phyloP scores from a whole-genome alignment of 176 grass and related monocot genomes.

The Miscanthus lutarioriparius region DNA sequence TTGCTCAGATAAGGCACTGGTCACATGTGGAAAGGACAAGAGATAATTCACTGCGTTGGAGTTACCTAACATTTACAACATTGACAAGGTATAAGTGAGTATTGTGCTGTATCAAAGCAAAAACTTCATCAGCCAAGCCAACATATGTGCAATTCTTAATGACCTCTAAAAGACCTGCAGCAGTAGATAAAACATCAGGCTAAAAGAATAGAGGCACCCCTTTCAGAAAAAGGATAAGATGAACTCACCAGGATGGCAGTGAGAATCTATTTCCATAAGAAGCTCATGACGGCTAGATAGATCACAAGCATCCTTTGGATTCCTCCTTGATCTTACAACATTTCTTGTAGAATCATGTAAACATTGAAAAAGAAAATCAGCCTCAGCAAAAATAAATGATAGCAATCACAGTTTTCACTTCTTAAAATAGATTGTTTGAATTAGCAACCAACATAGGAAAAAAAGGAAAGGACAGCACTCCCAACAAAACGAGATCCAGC shows the following conservation, averaged over 20 bases:
- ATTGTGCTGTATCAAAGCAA: slow-evolving; percentile 81
- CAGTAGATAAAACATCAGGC: slow-evolving; percentile 39
- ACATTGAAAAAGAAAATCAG: slow-evolving; percentile 26
- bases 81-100: slow-evolving; percentile 86
- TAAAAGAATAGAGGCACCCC: slow-evolving; percentile 26
- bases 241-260: slow-evolving; percentile 69
- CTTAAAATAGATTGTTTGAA: slow-evolving; percentile 15
- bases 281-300: slow-evolving; percentile 80
- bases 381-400: slow-evolving; percentile 1
- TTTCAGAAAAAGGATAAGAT: slow-evolving; percentile 30
- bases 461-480: not conserved
- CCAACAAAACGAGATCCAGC: slow-evolving; percentile 3
- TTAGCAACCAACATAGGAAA: slow-evolving; percentile 9
- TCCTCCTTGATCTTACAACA: slow-evolving; percentile 86
- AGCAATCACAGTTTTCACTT: not conserved
- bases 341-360: slow-evolving; percentile 52
- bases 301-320: slow-evolving; percentile 72
- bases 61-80: slow-evolving; percentile 84
- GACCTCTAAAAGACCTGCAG: slow-evolving; percentile 76
- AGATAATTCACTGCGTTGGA: not conserved
- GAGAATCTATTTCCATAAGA: slow-evolving; percentile 66
- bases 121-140: slow-evolving; percentile 83
- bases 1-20: slow-evolving; percentile 4
- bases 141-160: slow-evolving; percentile 94
- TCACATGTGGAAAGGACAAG: not conserved